Base-by-base conservation (phyloP, 2,329 filamentous ascomycete genomes). In the Escovopsis sp. region DNA sequence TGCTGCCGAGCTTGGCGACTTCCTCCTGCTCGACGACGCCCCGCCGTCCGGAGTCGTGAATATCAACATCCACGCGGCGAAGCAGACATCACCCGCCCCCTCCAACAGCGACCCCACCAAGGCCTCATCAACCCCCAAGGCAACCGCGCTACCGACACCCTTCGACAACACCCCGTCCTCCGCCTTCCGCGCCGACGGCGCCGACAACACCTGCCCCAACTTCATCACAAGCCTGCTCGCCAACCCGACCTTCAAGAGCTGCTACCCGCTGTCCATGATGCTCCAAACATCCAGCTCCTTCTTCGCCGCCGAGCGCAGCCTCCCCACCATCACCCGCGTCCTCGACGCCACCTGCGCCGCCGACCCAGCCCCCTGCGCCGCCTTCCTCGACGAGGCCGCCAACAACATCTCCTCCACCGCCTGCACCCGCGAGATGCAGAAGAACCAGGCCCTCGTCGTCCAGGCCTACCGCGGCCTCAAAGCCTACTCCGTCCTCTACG, bases 181-280 rank as follows among this genome's bases (percentile, higher is more conserved):
- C 47, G 80, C 82, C 51, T 82, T 84, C 60, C 71, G 72, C 12
- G 60, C 58, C 42, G 53, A 61, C 10, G 63, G 66, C 40, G 70
- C 68, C 38, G 59, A 64, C 28, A 56, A 64, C 23, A 63, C 65
- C 5, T 88, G 83, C 54, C 74, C 77, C 3, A 57, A 57, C 5
- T 88, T 89, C 61, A 80, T 94, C 59, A 67, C 73, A 41, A 59
- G 59, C 3, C 77, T 94, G 52, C 69, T 91, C 40, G 64, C 62
- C 38, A 74, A 85, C 55, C 56, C 70, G 6, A 77, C 74, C 4
- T 86, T 91, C 52, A 72, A 75, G 51, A 59, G 71, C 41, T 96
- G 89, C 64, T 77, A 88, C 50, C 85, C 89, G 0, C 69, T 95
- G 44, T 94, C 88, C 1, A 69, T 94, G 53, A 73, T 96, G 49